phyloP scores from a whole-genome alignment of 2,329 filamentous ascomycete species.

The Fusarium torreyae region DNA sequence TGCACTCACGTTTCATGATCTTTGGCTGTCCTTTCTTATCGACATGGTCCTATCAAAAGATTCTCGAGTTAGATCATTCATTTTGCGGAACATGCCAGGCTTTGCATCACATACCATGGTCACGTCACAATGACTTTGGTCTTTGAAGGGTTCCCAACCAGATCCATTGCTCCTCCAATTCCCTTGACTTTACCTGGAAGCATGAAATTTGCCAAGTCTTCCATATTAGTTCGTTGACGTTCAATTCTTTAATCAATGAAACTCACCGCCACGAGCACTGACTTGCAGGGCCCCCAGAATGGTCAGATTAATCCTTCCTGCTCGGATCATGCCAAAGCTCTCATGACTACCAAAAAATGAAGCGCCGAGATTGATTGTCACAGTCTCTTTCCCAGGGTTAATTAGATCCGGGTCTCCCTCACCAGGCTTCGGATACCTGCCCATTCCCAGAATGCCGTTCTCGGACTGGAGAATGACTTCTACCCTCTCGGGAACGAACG shows the following conservation, averaged over 20 bases:
- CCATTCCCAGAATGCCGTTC: constrained; percentile 81
- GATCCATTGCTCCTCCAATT: constrained; percentile 93
- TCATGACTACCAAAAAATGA: constrained; percentile 59
- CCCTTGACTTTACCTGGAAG: constrained; percentile 92
- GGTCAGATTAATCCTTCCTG: constrained; percentile 84
- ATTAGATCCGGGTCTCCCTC: constrained; percentile 88
- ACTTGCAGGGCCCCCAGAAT: constrained; percentile 94
- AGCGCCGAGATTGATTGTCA: constrained; percentile 75
- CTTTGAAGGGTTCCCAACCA: constrained; percentile 85
- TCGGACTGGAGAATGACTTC: constrained; percentile 85
- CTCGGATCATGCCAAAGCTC: constrained; percentile 91
- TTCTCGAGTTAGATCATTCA: not conserved
- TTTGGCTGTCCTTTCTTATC: constrained; percentile 94
- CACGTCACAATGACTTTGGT: constrained; percentile 95
- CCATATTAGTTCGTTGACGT: not conserved
- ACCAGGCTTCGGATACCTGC: constrained; percentile 78
- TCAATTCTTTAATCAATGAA: not conserved
- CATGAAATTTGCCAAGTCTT: constrained; percentile 93
- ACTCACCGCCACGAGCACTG: constrained; percentile 67
- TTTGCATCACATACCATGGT: constrained; percentile 65
- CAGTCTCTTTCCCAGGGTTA: constrained; percentile 93
- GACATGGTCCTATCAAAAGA: constrained; percentile 75
- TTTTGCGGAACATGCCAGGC: not conserved
- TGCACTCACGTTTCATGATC: constrained; percentile 74
- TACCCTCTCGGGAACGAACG: constrained; percentile 81